Conservation (phyloP, 2,329 filamentous ascomycete genomes). For the Thelonectria olida region DNA sequence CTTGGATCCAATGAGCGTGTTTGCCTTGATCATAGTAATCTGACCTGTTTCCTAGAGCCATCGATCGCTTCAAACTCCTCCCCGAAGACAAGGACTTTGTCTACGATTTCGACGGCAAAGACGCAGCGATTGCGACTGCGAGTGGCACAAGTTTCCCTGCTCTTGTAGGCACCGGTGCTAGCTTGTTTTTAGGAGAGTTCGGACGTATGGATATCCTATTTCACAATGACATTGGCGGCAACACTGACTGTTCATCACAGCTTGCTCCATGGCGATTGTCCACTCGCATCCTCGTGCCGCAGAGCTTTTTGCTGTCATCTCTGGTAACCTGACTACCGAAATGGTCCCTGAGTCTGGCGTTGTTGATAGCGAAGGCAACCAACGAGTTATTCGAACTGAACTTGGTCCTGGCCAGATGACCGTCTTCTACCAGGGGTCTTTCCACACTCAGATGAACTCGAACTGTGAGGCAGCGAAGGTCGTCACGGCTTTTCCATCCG, state of each 20-base stretch:
- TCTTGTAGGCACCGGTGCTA: constrained; percentile 59
- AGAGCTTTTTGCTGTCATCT: constrained; percentile 61
- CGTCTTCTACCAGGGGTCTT: constrained; percentile 61
- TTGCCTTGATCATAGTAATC: constrained; percentile 17
- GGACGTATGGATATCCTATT: constrained; percentile 42
- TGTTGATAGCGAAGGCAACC: constrained; percentile 44
- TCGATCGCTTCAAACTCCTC: constrained; percentile 54
- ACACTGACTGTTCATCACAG: constrained; percentile 16
- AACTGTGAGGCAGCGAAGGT: constrained; percentile 60
- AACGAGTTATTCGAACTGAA: constrained; percentile 52
- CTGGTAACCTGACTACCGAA: constrained; percentile 58
- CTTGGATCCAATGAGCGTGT: too few species aligned
- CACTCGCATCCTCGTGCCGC: constrained; percentile 63
- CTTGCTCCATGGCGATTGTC: constrained; percentile 65
- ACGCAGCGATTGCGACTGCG: constrained; percentile 57
- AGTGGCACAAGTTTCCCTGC: constrained; percentile 67
- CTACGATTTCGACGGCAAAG: constrained; percentile 57
- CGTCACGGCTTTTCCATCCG: constrained; percentile 57
- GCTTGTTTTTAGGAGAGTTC: constrained; percentile 61
- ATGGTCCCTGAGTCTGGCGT: constrained; percentile 64
- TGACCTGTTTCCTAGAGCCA: constrained; percentile 44
- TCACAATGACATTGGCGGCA: background rate
- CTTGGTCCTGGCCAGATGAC: constrained; percentile 58
- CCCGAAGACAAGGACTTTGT: constrained; percentile 53
- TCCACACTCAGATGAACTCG: constrained; percentile 67